These are phyloP conservation scores for Ophryocystis elektroscirrha DNA, from an alignment of 169 alveolate species.

Conservation along the genomic window DNA sequence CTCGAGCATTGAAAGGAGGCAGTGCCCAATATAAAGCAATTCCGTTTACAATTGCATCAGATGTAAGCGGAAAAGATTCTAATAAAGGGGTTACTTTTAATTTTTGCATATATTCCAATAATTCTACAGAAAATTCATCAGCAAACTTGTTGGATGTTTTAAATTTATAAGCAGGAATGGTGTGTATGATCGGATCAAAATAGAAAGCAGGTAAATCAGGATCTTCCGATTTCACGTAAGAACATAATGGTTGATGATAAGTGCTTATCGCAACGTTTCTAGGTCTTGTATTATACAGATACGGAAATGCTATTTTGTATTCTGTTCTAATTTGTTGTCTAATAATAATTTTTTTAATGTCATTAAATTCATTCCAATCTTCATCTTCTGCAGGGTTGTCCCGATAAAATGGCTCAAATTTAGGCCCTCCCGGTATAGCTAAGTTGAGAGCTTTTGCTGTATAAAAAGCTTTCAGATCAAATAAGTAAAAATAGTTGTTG, in stretches of 20 bases:
- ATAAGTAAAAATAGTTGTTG: constrained; percentile 85
- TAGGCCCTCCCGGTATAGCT: constrained; percentile 99
- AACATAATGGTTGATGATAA: constrained; percentile 48
- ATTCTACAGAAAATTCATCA: not conserved
- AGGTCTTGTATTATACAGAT: constrained; percentile 75
- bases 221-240: constrained; percentile 68
- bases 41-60: constrained; percentile 26
- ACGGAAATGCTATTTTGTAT: constrained; percentile 97
- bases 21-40: constrained; percentile 85
- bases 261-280: constrained; percentile 55
- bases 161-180: constrained; percentile 76
- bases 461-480: constrained; percentile 78
- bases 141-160: constrained; percentile 32
- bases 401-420: constrained; percentile 95
- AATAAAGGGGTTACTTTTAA: constrained; percentile 14
- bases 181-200: constrained; percentile 86
- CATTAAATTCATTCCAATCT: constrained; percentile 99
- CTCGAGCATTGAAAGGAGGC: constrained; percentile 85
- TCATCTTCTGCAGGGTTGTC: constrained; percentile 93
- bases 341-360: constrained; percentile 84
- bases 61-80: constrained; percentile 24
- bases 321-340: constrained; percentile 81
- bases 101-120: not conserved
- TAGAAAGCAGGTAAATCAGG: constrained; percentile 76
- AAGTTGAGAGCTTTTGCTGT: constrained; percentile 98